Conservation (phyloP, 257 asterid genomes). For the Nicotiana paniculata region DNA sequence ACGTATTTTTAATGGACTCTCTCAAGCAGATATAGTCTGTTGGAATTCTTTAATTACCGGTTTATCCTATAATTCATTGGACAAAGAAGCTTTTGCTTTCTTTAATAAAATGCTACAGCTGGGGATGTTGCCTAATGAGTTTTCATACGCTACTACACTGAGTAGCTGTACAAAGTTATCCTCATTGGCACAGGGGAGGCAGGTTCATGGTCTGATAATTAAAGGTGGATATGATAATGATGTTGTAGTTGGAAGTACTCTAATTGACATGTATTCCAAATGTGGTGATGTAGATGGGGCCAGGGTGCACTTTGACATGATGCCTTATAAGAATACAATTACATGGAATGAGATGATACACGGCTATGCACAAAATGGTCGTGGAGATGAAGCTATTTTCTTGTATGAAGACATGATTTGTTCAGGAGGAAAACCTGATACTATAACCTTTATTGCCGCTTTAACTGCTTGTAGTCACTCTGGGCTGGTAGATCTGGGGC, state of each 20-base stretch:
- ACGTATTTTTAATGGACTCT: constrained; percentile 4
- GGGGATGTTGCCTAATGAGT: constrained; percentile 8
- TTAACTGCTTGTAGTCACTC: constrained; percentile 26
- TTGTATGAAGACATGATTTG: constrained; percentile 14
- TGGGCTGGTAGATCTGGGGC: constrained; percentile 17
- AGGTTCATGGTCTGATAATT: constrained; percentile 12
- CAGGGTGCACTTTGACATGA: constrained; percentile 10
- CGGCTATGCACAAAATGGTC: constrained; percentile 25
- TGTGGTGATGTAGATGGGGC: constrained; percentile 19
- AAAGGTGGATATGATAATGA: constrained; percentile 13
- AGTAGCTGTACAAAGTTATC: constrained; percentile 17
- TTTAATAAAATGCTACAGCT: constrained; percentile 1
- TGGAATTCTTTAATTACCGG: constrained; percentile 6
- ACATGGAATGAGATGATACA: constrained; percentile 23
- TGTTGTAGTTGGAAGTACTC: constrained; percentile 23
- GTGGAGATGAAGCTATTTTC: constrained; percentile 18
- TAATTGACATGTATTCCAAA: constrained; percentile 26
- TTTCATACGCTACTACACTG: background rate
- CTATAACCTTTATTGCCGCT: constrained; percentile 18
- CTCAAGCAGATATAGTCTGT: constrained; percentile 3
- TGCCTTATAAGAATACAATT: constrained; percentile 17
- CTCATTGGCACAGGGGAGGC: constrained; percentile 14
- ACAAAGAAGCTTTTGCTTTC: constrained; percentile 4
- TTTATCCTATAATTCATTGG: constrained; percentile 1
- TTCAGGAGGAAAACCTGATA: constrained; percentile 17